Evolutionary conservation across 495 filamentous ascomycete genomes (phyloP), one percentile per base, ranked within the genome.

Genomic region (Xylaria cubensis): DNA sequence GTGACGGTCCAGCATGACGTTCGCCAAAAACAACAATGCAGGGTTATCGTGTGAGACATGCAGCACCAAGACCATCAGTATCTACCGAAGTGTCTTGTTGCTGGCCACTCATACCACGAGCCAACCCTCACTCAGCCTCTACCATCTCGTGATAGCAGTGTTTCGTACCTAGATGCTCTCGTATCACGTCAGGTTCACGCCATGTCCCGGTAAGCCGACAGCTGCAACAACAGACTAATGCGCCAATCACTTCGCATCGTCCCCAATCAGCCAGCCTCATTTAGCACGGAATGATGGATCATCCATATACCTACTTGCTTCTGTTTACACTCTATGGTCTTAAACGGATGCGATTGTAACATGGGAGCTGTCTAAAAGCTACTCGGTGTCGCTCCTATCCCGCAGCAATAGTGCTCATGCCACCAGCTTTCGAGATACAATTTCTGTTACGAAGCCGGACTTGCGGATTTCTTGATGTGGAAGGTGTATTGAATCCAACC

Each of bases 141-240:
- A 15, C 42, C 32, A 26, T 51, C 48, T 55, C 65, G 50, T 55
- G 65, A 55, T 56, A 29, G 48, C 24, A 19, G n/a, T 13, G 42
- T 63, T 51, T 19, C 46, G 32, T 51, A 46, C 39, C 64, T 8
- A 66, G 42, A 44, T 51, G 26, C 44, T 65, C 63, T 66, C 64
- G 64, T 66, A 51, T 66, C 46, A 66, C 64, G 19, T 8, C 64
- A 44, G 46, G 46, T 32, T 46, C 44, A 51, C 26, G 46, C 64
- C 46, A 53, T 36, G 21, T n/a, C 39, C 64, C 64, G 44, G 46
- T n/a, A 53, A 66, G 46, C 64, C 64, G 64, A 66, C 21, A 29
- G 44, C 2, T 36, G 36, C 50, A 56, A 53, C 70, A 62, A 59
- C 24, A 44, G 2, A 61, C 58, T n/a, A 12, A 21, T 61, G 58